Percentiles rank a stretch among this genome's conserved stretches.
phyloP scores from a whole-genome alignment of 2,329 filamentous ascomycete genomes.

The Macrophomina tecta region DNA sequence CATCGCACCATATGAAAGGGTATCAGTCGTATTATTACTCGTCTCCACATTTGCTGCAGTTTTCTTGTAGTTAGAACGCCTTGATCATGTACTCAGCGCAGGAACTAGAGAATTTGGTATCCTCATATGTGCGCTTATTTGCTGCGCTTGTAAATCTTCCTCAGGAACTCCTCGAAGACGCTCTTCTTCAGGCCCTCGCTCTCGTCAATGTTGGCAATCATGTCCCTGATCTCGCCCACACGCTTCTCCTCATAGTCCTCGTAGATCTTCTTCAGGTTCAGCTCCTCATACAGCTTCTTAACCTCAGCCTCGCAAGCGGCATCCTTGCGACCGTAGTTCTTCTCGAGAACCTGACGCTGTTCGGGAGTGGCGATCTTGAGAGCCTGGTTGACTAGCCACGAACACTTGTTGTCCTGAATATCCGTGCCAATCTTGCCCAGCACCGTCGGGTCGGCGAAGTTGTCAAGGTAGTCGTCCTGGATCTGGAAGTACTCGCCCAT shows the following conservation, averaged over 20 bases:
- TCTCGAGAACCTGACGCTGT: slow-evolving; percentile 85
- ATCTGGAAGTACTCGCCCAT: slow-evolving; percentile 99
- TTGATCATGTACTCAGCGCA: background rate
- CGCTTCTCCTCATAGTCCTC: slow-evolving; percentile 87
- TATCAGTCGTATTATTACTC: slow-evolving; percentile 27
- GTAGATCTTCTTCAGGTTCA: slow-evolving; percentile 84
- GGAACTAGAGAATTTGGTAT: background rate
- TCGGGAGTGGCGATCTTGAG: slow-evolving; percentile 79
- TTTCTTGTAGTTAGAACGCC: slow-evolving; percentile 1
- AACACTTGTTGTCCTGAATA: slow-evolving; percentile 99
- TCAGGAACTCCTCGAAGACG: slow-evolving; percentile 86
- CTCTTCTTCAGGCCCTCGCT: slow-evolving; percentile 85
- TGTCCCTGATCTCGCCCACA: slow-evolving; percentile 75
- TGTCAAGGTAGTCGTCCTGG: slow-evolving; percentile 98
- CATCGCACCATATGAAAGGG: slow-evolving; percentile 1
- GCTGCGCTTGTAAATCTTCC: slow-evolving; percentile 98
- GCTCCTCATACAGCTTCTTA: slow-evolving; percentile 86
- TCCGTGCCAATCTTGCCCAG: slow-evolving; percentile 99
- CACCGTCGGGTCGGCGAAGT: slow-evolving; percentile 88
- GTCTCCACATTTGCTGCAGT: background rate
- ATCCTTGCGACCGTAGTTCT: slow-evolving; percentile 95
- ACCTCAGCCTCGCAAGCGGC: slow-evolving; percentile 79
- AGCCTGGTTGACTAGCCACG: slow-evolving; percentile 96
- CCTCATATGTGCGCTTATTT: slow-evolving; percentile 64
- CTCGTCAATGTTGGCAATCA: slow-evolving; percentile 85